These are phyloP conservation scores for Liquidambar formosana DNA, from an alignment of 164 flowering plant genomes.

Conservation along the genomic window DNA sequence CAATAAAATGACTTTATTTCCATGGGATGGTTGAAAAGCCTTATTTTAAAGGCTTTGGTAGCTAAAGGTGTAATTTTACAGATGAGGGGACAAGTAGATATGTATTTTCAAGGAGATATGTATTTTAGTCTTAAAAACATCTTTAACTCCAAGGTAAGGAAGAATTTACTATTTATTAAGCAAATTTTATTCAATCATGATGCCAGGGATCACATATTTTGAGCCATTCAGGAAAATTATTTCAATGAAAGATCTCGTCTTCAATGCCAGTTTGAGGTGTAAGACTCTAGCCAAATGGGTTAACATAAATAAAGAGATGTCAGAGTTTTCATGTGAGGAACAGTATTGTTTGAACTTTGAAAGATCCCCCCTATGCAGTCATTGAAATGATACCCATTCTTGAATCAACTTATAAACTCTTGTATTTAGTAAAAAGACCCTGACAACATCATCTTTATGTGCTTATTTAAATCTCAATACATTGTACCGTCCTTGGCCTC, in stretches of 20 bases:
- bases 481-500: not conserved
- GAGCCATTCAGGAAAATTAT: not conserved
- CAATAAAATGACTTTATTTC: too few relatives aligned
- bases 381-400: not conserved
- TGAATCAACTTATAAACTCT: not conserved
- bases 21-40: too few relatives aligned
- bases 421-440: not conserved
- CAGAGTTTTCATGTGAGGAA: not conserved
- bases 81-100: not conserved
- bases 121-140: not conserved
- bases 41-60: not conserved
- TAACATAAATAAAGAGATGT: not conserved
- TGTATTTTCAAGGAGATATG: not conserved
- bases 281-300: too few relatives aligned
- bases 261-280: too few relatives aligned
- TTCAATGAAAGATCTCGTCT: not conserved
- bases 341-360: not conserved
- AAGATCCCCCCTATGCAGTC: not conserved
- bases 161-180: not conserved
- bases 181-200: too few relatives aligned
- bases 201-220: not conserved
- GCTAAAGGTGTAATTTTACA: not conserved
- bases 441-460: not conserved
- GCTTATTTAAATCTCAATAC: not conserved
- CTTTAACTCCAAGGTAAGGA: not conserved